Evolutionary conservation across 805 yeast genomes (phyloP), one percentile per base, ranked within the genome.

Genomic region (Zygoascus bituminiphila): DNA sequence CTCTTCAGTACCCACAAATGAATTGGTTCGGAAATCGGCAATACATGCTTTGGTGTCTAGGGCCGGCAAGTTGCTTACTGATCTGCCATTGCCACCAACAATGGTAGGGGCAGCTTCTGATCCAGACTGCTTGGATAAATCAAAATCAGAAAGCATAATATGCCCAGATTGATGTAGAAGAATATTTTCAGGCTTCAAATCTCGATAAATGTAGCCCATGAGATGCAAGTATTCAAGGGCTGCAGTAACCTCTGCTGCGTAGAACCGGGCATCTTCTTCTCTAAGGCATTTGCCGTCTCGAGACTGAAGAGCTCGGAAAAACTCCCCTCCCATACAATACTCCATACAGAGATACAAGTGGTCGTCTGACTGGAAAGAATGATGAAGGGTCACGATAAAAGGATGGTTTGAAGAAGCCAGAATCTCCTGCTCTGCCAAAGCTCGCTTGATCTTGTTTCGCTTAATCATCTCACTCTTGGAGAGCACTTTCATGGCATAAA

Each of bases 281-380:
- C 79, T 71, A 12, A 93, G 82, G 55, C 95, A 85, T 62, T 88
- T 87, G 47, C 88, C 79, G 52, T 80, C 82, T 52, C 97, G 74
- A 0, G 97, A 88, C 66, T 93, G 98, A 47, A 93, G 68, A 0
- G 98, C 98, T 51, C 98, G 72, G 72, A 93, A 93, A 60, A 93
- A 93, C 67, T 94, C 98, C 42, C 99, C 99, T 25, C 99, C 99
- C 88, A 93, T 88, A 62, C 99, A 93, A 61, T 91, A 93, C 64
- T 93, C 99, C 96, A 94, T 91, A 67, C 99, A 93, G 37, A 93
- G 75, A 58, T 88, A 93, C 9, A 93, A 67, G 61, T 85, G 81
- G 58, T 89, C 97, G 51, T 87, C 93, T 3, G 95, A 84, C 67
- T 93, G 98, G 70, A 93, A 93, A 0, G 96, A 88, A 65, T 93